Conservation (phyloP, 495 filamentous ascomycete species). For the Xylaria grammica region DNA sequence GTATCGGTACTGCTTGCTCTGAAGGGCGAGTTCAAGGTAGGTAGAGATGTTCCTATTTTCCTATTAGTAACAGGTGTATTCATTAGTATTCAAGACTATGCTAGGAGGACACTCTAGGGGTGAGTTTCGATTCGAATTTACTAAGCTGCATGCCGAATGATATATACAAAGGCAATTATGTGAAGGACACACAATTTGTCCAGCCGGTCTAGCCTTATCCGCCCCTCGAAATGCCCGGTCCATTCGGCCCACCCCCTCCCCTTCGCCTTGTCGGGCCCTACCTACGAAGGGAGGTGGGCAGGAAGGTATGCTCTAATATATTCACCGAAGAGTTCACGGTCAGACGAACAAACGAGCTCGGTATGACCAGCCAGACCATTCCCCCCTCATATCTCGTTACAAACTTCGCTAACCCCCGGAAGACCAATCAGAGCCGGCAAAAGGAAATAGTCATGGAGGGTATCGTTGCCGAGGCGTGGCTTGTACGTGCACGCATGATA, state of each 20-base stretch:
- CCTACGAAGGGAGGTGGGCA: not conserved
- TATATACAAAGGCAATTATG: constrained; percentile 4
- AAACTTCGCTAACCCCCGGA: no score
- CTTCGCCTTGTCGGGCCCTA: no score
- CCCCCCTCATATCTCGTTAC: no score
- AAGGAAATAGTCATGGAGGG: no score
- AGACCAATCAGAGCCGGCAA: no score
- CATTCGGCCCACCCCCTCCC: not conserved
- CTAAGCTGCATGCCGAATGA: not conserved
- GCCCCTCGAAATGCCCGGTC: not conserved
- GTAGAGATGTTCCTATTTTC: not conserved
- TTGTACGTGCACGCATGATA: not conserved
- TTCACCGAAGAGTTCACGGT: no score
- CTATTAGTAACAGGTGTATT: no score
- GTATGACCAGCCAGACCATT: not conserved
- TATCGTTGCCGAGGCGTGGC: not conserved
- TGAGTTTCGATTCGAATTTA: not conserved
- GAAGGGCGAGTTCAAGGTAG: constrained; percentile 2
- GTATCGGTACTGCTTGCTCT: constrained; percentile 3
- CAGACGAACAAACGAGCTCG: not conserved
- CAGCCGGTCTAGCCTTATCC: not conserved
- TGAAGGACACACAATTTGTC: not conserved
- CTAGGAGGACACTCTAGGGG: not conserved
- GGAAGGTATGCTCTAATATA: not conserved
- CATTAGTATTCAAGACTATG: no score